Base-by-base conservation (phyloP, 805 yeast genomes). In the Starmerella etchellsii region DNA sequence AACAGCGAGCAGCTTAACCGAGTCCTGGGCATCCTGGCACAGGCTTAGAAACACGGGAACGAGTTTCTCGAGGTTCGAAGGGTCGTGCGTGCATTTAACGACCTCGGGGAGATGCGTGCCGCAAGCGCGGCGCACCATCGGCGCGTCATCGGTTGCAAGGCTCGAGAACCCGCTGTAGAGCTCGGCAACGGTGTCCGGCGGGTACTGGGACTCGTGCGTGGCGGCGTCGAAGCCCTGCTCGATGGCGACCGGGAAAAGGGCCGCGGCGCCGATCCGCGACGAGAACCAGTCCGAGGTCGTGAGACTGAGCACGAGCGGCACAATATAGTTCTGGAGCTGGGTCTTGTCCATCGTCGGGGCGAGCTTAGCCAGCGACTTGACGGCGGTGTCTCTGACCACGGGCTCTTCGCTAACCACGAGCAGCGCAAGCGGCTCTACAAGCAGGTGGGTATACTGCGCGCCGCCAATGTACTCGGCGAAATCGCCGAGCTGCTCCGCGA, bases 61-160 rank as follows among this genome's bases (percentile, higher is more conserved):
- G 47, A 87, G 70, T 44, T 75, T 65, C 52, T 78, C 84, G 79
- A 50, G 56, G 47, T 35, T 43, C 36, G n/a, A 3, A 11, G 22
- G 14, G 16, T 35, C 22, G 7, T 49, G 46, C 42, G 80, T 68
- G 38, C 73, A 63, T 49, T 77, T 74, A 48, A 88, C 74, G 41
- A 88, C 64, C 28, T 61, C 66, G 2, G 98, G 95, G 51, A 91
- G 70, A 54, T 80, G 74, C 31, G 74, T 74, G 6, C 94, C 97
- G 14, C 96, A 93, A 9, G 95, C 81, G 58, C 96, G 78, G 62
- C 95, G 77, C 18, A 91, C 97, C 95, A 91, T 85, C 46, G 99
- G 98, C 16, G 94, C 82, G 44, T 91, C 98, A 60, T 91, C 97
- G 49, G 71, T 73, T 36, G 81, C 73, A 51, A 91, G 67, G 50